Conservation (phyloP, 148 eudicot species). For the Rhododendron molle region DNA sequence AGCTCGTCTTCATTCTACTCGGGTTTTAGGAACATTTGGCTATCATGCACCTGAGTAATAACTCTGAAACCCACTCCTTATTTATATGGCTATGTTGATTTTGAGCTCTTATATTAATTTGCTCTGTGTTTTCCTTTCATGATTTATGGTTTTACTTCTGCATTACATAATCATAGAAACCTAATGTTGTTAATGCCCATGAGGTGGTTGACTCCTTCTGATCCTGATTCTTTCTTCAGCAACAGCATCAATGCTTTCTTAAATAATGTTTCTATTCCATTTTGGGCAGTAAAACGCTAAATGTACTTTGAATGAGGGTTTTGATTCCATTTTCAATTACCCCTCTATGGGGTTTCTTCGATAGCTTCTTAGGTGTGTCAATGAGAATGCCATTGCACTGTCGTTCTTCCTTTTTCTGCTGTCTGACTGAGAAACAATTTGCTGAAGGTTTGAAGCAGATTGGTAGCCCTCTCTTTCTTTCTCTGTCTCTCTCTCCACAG, state of each 20-base stretch:
- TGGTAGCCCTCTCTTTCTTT: neutral
- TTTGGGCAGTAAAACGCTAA: neutral
- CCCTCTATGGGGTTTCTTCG: neutral
- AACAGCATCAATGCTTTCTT: neutral
- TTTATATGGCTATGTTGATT: neutral
- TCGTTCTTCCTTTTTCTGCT: neutral
- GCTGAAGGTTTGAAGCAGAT: neutral
- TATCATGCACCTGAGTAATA: slow-evolving; percentile 95
- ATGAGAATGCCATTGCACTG: neutral
- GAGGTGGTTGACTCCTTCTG: neutral
- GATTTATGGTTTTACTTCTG: neutral
- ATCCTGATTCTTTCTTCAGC: neutral
- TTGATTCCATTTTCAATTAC: neutral
- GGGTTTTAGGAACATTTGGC: slow-evolving; percentile 86
- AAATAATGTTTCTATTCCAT: neutral
- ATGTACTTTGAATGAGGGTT: neutral
- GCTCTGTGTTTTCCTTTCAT: neutral
- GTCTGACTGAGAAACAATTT: neutral
- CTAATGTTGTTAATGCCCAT: neutral
- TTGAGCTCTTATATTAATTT: neutral
- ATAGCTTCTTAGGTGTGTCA: neutral
- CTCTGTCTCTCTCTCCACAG: neutral
- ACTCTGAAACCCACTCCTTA: neutral
- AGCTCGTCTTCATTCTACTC: slow-evolving; percentile 85
- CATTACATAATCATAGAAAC: neutral